These are phyloP conservation scores for Kodamaea leandrae DNA, from an alignment of 805 yeast genomes.

Conservation along the genomic window DNA sequence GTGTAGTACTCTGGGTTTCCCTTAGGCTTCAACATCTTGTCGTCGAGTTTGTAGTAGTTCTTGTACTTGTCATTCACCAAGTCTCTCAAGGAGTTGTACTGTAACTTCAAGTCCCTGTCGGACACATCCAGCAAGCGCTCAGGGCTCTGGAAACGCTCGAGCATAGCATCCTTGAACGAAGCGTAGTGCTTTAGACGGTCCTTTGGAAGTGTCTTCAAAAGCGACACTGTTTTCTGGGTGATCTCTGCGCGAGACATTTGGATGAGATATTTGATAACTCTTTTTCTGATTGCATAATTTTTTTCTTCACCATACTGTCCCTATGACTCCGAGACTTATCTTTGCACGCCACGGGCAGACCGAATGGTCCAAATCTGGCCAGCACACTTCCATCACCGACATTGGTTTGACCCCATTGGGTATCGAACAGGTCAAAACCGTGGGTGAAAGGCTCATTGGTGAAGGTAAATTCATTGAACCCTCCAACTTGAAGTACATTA, in stretches of 20 bases:
- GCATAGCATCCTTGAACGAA: slow-evolving; percentile 66
- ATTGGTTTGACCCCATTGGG: slow-evolving; percentile 76
- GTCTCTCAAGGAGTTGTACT: slow-evolving; percentile 55
- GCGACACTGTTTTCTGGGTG: slow-evolving; percentile 54
- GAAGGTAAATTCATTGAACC: slow-evolving; percentile 57
- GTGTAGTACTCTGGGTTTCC: slow-evolving; percentile 81
- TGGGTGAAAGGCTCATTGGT: slow-evolving; percentile 71
- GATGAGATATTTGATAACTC: background rate
- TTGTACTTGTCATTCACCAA: slow-evolving; percentile 60
- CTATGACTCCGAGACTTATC: slow-evolving; percentile 59
- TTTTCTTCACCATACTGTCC: background rate
- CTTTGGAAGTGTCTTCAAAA: slow-evolving; percentile 62
- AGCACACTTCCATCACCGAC: slow-evolving; percentile 85
- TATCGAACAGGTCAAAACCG: slow-evolving; percentile 66
- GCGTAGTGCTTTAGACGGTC: slow-evolving; percentile 68
- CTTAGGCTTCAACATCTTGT: slow-evolving; percentile 69
- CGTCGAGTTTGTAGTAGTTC: slow-evolving; percentile 61
- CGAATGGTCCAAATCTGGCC: slow-evolving; percentile 94
- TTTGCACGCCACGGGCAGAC: slow-evolving; percentile 88
- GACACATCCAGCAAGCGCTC: slow-evolving; percentile 36
- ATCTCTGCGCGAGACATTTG: slow-evolving; percentile 40
- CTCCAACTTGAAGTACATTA: slow-evolving; percentile 54
- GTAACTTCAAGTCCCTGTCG: slow-evolving; percentile 56
- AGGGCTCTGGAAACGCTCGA: slow-evolving; percentile 39
- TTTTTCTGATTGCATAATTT: background rate